Percentiles rank a stretch among this genome's conserved stretches.
Conservation (phyloP, 495 filamentous ascomycete species). For the Neurospora terricola region DNA sequence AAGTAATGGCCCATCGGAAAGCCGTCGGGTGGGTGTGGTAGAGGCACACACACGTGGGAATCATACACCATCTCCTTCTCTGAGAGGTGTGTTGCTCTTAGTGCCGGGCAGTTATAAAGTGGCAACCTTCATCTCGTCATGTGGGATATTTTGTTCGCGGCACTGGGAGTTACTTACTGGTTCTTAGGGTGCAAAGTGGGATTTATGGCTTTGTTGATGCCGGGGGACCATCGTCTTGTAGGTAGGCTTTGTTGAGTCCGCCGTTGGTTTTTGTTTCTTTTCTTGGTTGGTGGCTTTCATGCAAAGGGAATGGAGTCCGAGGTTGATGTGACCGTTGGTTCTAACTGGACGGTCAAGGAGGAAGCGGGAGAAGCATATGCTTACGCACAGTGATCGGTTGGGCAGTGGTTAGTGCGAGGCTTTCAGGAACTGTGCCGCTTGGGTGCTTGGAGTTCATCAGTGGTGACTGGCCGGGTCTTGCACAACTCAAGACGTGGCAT, state of each 20-base stretch:
- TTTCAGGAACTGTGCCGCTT: background rate
- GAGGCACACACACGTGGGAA: background rate
- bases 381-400: background rate
- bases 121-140: no score
- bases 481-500: background rate
- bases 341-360: background rate
- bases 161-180: no score
- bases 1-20: background rate
- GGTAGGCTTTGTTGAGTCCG: no score
- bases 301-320: background rate
- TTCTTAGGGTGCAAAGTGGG: no score
- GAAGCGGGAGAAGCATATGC: background rate
- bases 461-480: background rate
- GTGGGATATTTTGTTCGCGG: no score
- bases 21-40: background rate
- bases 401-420: background rate
- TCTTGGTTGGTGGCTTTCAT: background rate
- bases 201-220: no score
- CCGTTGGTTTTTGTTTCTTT: no score
- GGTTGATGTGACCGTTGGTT: background rate
- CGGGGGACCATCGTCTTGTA: no score
- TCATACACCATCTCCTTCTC: background rate
- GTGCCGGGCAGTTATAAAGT: no score
- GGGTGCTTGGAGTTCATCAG: background rate
- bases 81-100: no score